These are phyloP conservation scores for Schwanniomyces occidentalis DNA, from an alignment of 805 yeast genomes.

Conservation along the genomic window DNA sequence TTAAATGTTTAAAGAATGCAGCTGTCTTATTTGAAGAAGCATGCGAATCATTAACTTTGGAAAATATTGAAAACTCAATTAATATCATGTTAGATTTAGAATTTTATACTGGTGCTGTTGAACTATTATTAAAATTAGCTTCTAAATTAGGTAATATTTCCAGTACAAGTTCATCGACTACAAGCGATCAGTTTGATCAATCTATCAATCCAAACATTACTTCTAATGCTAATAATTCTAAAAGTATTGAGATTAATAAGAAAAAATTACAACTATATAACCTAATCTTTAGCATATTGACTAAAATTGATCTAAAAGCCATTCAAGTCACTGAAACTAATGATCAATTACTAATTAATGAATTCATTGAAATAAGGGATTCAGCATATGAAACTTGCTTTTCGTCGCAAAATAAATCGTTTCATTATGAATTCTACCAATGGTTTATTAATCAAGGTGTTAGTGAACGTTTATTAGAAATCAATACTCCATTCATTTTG, in stretches of 20 bases:
- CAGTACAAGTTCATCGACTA: constrained; percentile 5
- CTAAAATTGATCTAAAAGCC: constrained; percentile 67
- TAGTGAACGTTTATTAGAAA: constrained; percentile 72
- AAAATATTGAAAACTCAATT: constrained; percentile 78
- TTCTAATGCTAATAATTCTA: constrained; percentile 10
- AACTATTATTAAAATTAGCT: constrained; percentile 77
- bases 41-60: constrained; percentile 73
- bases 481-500: constrained; percentile 79
- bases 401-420: constrained; percentile 73
- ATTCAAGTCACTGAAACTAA: constrained; percentile 41
- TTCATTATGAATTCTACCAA: constrained; percentile 89
- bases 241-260: constrained; percentile 15
- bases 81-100: constrained; percentile 75
- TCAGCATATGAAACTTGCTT: constrained; percentile 74
- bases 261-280: constrained; percentile 56
- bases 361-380: constrained; percentile 62
- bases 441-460: constrained; percentile 84
- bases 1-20: constrained; percentile 69
- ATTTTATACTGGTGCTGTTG: constrained; percentile 82
- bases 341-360: constrained; percentile 45
- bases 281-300: constrained; percentile 71
- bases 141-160: constrained; percentile 47
- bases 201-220: constrained; percentile 1
- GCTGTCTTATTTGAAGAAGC: constrained; percentile 76
- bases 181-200: neutral